Evolutionary conservation across 2,329 filamentous ascomycete species (phyloP).

Genomic region (Fusarium tupiense): DNA sequence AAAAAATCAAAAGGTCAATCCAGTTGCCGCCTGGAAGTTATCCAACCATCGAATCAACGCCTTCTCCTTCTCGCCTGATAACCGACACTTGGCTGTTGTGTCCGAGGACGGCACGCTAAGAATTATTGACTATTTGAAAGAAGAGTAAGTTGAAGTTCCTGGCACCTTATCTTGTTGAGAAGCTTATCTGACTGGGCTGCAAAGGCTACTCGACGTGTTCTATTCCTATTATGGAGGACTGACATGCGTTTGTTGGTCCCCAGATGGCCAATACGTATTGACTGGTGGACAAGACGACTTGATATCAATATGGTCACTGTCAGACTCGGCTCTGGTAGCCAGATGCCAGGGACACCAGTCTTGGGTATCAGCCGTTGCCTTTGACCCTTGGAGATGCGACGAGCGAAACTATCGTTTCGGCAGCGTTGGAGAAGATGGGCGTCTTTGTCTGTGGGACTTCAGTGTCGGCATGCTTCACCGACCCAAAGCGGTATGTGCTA

Average conservation of each 20-base stretch:
- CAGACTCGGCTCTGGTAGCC: constrained; percentile 85
- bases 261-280: constrained; percentile 93
- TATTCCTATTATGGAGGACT: constrained; percentile 94
- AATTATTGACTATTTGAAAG: constrained; percentile 90
- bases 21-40: constrained; percentile 90
- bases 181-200: constrained; percentile 23
- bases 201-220: constrained; percentile 88
- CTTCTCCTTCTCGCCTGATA: constrained; percentile 92
- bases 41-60: constrained; percentile 91
- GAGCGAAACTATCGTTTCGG: constrained; percentile 95
- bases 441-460: constrained; percentile 95
- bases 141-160: constrained; percentile 70
- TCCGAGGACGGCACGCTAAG: constrained; percentile 90
- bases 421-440: constrained; percentile 92
- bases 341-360: constrained; percentile 95
- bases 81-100: constrained; percentile 85
- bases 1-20: constrained; percentile 92
- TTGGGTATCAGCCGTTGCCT: constrained; percentile 93
- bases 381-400: constrained; percentile 97
- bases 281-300: constrained; percentile 97
- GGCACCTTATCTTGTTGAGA: not conserved
- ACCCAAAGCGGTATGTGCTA: constrained; percentile 77
- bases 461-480: constrained; percentile 95
- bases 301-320: constrained; percentile 93
- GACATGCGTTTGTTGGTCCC: constrained; percentile 95